These are phyloP conservation scores for Apiospora hydei DNA, from an alignment of 2,329 filamentous ascomycete genomes.

Conservation along the genomic window DNA sequence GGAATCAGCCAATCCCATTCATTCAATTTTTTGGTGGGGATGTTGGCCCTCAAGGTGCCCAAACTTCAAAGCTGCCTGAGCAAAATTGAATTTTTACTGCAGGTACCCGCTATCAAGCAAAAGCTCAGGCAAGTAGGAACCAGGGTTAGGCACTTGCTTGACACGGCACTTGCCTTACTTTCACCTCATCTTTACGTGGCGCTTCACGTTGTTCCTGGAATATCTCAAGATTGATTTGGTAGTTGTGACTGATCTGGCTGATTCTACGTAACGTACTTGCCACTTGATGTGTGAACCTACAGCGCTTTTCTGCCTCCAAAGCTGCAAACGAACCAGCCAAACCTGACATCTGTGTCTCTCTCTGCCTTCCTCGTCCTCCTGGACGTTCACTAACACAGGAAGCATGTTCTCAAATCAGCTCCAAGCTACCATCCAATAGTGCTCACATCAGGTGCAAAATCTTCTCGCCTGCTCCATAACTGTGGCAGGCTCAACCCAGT, in stretches of 20 bases:
- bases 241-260: not conserved
- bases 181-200: not conserved
- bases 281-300: not conserved
- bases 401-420: not conserved
- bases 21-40: not conserved
- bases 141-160: not conserved
- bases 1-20: constrained; percentile 6
- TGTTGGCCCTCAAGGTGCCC: not conserved
- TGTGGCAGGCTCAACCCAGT: not conserved
- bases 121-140: not conserved
- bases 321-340: not conserved
- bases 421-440: not conserved
- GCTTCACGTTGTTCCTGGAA: not conserved
- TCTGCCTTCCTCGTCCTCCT: not conserved
- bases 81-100: not conserved
- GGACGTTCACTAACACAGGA: not conserved
- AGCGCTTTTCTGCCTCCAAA: not conserved
- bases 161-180: not conserved
- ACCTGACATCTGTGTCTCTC: not conserved
- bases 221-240: not conserved
- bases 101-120: constrained; percentile 1
- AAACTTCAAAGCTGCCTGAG: not conserved
- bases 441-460: not conserved
- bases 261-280: not conserved
- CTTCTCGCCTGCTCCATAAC: not conserved